Base-by-base conservation (phyloP, 331 rosid species). In the Cydonia oblonga region DNA sequence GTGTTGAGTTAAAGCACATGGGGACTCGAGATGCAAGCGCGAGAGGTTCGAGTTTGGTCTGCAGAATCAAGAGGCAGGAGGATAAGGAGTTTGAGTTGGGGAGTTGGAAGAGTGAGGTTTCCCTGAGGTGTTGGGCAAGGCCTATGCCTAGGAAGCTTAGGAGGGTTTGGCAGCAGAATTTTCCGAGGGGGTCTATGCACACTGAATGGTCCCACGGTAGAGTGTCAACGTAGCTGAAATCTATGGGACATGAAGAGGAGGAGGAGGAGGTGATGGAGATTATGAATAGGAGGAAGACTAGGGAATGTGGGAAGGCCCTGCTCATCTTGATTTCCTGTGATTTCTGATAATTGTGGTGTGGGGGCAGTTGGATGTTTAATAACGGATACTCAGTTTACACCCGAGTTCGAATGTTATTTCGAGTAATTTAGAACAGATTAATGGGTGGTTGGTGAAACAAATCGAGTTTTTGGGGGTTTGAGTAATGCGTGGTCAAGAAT, bases 201-300 rank as follows among this genome's bases (percentile, higher is more conserved):
- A 72, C 5, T 44, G 97, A 75, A 25, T 87, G 74, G 89, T 92
- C 84, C 97, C 97, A 89, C 7, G 95, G 95, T 54, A 86, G 67
- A 65, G 89, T 83, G 5, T 73, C 40, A 15, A 92, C 92, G 49
- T 86, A 89, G 83, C 80, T 82, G 42, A 92, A 85, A 79, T 92
- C 92, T 2, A 92, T 68, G 58, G 93, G 96, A 23, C 97, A 92
- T 35, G 84, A 68, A 0, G 87, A 64, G 33, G 82, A 24, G 9
- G 79, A 22, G 14, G 79, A 0, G 67, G 68, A 35, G 49, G 68
- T 3, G 42, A 76, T 38, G 78, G 30, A 40, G 70, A 75, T 42
- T 12, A 42, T 3, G 44, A 60, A 20, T 68, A 78, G 11, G 35
- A 78, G 9, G 44, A 82, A 35, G 66, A 72, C 6, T 2, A 59